A percentile compares a stretch with the other conserved stretches of the same genome.
phyloP scores from a whole-genome alignment of 345 rosid genomes.

The Rhizophora apiculata region DNA sequence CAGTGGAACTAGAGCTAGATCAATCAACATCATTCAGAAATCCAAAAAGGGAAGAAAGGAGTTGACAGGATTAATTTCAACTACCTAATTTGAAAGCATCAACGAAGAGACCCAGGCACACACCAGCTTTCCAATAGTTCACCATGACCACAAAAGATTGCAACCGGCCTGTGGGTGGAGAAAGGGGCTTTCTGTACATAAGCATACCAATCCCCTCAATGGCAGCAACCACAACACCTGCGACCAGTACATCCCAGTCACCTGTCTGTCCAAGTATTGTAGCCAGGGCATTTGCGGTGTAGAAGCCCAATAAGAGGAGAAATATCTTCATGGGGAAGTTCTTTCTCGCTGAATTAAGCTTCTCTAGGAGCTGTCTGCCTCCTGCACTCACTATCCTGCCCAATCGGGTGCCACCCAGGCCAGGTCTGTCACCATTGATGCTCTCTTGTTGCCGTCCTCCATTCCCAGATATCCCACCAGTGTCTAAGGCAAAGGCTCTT shows the following conservation, averaged over 20 bases:
- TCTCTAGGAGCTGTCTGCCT: conserved; percentile 67
- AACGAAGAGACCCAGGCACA: conserved; percentile 94
- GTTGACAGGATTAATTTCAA: conserved; percentile 15
- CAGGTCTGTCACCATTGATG: conserved; percentile 45
- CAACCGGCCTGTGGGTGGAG: conserved; percentile 47
- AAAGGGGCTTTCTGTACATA: conserved; percentile 61
- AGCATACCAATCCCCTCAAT: conserved; percentile 96
- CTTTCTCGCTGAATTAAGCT: conserved; percentile 74
- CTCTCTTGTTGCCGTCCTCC: conserved; percentile 41
- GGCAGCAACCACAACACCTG: conserved; percentile 90
- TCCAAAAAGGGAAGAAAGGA: too few relatives aligned
- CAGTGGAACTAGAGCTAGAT: too few relatives aligned
- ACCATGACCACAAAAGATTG: conserved; percentile 71
- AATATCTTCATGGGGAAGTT: conserved; percentile 92
- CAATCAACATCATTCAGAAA: too few relatives aligned
- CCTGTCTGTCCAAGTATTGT: conserved; percentile 98
- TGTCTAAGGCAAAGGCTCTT: conserved; percentile 68
- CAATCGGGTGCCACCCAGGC: conserved; percentile 75
- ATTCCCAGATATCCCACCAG: conserved; percentile 61
- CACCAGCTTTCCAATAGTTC: conserved; percentile 97
- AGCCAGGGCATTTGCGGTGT: conserved; percentile 93
- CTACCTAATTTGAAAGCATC: conserved; percentile 97
- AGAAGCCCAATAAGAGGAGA: conserved; percentile 81
- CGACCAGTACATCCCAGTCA: conserved; percentile 95
- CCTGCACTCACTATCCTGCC: conserved; percentile 86